Evolutionary conservation across 2,329 filamentous ascomycete species (phyloP), one percentile per base, ranked within the genome.

Genomic region (Fusarium sp.): DNA sequence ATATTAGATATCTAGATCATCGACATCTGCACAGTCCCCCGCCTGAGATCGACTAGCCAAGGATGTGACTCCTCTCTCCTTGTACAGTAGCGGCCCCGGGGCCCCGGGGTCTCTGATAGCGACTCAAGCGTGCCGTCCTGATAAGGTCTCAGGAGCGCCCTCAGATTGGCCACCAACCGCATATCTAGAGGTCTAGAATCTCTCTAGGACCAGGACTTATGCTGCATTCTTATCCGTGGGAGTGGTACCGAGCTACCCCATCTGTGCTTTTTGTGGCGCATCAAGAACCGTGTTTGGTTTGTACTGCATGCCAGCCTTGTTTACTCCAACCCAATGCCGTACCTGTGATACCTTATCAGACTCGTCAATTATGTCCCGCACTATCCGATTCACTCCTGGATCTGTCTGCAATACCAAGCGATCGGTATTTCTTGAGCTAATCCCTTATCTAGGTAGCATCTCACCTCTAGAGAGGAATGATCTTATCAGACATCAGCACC

Each of bases 81-180:
- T 42, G 33, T 26, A 59, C 52, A 63, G 38, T 58, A 63, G 62
- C 40, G 55, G 43, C 38, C 28, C 68, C 20, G 59, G 68, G 58
- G 59, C 48, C 38, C 59, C 68, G 52, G 60, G 36, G 61, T 58
- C 52, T 39, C 24, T 65, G 68, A 71, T 71, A 65, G 38, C 33
- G 46, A 62, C 39, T 64, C 36, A 33, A 20, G 36, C 45, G 58
- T 44, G 20, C 42, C 38, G 42, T 51, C 48, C 40, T 68, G 68
- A 71, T 71, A 71, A 71, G 68, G 38, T 28, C 50, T 36, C 39
- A 46, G 48, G 49, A 52, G 26, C 49, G 67, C 33, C 34, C 53
- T 51, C 20, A 66, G 60, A 71, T 71, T 71, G 56, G 60, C 31
- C 51, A 40, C 43, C 36, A 38, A 36, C 26, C 28, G 46, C 54